These are phyloP conservation scores for Apiospora hydei DNA, from an alignment of 2,329 filamentous ascomycete species.

Conservation along the genomic window DNA sequence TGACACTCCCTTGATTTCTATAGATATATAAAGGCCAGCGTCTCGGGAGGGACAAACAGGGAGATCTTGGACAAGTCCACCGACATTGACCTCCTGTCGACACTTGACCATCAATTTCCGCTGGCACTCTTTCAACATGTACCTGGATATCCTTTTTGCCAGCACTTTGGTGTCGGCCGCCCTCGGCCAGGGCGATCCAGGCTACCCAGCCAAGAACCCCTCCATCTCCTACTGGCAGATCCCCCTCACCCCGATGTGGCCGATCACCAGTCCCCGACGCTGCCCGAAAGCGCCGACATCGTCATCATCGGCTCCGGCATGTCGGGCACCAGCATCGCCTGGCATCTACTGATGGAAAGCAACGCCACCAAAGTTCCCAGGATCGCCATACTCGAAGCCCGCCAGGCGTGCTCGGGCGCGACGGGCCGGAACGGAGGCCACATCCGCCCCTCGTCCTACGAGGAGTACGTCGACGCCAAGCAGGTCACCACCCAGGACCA, in stretches of 20 bases:
- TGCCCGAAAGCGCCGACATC: conserved; percentile 31
- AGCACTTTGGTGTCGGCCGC: background rate
- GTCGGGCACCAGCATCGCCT: conserved; percentile 51
- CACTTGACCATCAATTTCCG: background rate
- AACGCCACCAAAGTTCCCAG: conserved; percentile 16
- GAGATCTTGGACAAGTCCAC: background rate
- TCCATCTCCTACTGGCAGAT: conserved; percentile 55
- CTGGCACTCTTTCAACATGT: background rate
- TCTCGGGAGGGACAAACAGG: background rate
- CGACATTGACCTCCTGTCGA: background rate
- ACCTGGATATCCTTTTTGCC: background rate
- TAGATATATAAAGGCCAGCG: background rate
- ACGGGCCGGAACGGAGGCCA: conserved; percentile 63
- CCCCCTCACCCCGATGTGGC: conserved; percentile 52
- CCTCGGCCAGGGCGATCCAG: background rate
- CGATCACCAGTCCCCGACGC: conserved; percentile 39
- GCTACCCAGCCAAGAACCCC: conserved; percentile 48
- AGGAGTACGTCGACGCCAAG: conserved; percentile 43
- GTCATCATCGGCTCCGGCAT: conserved; percentile 54
- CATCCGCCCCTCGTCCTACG: conserved; percentile 54
- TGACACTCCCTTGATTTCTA: background rate
- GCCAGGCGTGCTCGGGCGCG: conserved; percentile 57
- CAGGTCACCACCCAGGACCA: conserved; percentile 32
- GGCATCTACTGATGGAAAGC: conserved; percentile 26
- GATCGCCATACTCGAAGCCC: conserved; percentile 59